Evolutionary conservation across 1,284 basidiomycete species (phyloP), one percentile per base, ranked within the genome.

Genomic region (Puccinia brachypodii): DNA sequence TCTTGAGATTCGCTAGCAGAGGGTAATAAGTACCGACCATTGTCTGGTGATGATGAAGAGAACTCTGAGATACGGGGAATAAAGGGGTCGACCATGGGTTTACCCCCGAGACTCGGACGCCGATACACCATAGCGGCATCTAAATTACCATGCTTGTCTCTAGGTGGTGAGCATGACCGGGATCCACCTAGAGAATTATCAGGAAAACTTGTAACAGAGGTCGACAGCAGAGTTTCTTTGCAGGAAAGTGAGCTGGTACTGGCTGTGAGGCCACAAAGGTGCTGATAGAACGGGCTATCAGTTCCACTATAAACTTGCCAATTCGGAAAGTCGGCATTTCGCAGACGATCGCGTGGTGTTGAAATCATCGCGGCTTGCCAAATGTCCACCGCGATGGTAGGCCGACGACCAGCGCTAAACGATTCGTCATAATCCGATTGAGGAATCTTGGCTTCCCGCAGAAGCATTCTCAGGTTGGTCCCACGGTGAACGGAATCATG

Each of bases 371-470:
- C 76, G 28, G 66, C 64, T 71, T 71, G 62, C 76, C 76, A 79
- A 3, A 69, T 79, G 16, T 79, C 76, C 22, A 66, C 62, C 9
- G 66, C 36, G 33, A 56, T 79, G 19, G 62, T 42, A 2, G 56
- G 22, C 33, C 66, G 66, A 3, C 66, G 62, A n/a, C 50, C n/a
- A 56, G 62, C 36, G 19, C 47, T 14, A 22, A 68, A 71, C 7
- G 62, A 69, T 56, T 79, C 62, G 40, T 53, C 64, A 1, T 47
- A 79, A 47, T 60, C 40, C 6, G 33, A 58, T 25, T 64, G 66
- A 68, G 76, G 66, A 25, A 79, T 79, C 53, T 79, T 79, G 36
- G 76, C 50, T 50, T 71, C 44, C 16, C 76, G 66, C 38, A 79
- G 36, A n/a, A 79, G 44, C n/a, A 66, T 56, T 8, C 76, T 44